Evolutionary conservation across 768 basidiomycete species (phyloP).

Genomic region (Lentinula lateritia): DNA sequence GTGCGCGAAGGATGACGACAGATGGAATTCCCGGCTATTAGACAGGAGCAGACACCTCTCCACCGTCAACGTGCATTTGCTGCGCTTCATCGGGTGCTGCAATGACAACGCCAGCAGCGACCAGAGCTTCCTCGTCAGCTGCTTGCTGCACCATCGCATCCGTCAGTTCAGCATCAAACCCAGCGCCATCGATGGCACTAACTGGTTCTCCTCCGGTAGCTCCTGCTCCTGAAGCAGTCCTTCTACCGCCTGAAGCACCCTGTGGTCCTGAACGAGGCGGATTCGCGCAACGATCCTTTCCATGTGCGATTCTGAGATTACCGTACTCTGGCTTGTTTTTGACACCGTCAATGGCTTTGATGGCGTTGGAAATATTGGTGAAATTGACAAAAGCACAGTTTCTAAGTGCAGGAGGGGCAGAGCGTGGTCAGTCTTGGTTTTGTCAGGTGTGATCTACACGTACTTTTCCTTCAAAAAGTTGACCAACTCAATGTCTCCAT

Average conservation of each 20-base stretch:
- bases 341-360: conserved; percentile 96
- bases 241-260: conserved; percentile 50
- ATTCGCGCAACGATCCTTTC: conserved; percentile 94
- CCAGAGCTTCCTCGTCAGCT: conserved; percentile 26
- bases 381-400: conserved; percentile 97
- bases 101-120: conserved; percentile 26
- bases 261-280: conserved; percentile 81
- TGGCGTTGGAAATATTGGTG: conserved; percentile 90
- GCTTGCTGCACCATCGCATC: conserved; percentile 30
- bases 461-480: conserved; percentile 94
- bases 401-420: conserved; percentile 31
- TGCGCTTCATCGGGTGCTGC: conserved; percentile 25
- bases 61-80: conserved; percentile 41
- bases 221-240: conserved; percentile 16
- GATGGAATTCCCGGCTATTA: not conserved
- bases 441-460: conserved; percentile 22
- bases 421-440: not conserved
- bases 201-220: conserved; percentile 8
- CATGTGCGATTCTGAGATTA: conserved; percentile 86
- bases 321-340: conserved; percentile 90
- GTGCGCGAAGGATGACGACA: conserved; percentile 5
- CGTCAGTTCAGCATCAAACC: conserved; percentile 23
- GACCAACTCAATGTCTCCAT: conserved; percentile 94
- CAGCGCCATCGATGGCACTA: conserved; percentile 7
- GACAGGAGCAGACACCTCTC: conserved; percentile 25